Base-by-base conservation (phyloP, 257 asterid genomes). In the Jacaranda copaia region DNA sequence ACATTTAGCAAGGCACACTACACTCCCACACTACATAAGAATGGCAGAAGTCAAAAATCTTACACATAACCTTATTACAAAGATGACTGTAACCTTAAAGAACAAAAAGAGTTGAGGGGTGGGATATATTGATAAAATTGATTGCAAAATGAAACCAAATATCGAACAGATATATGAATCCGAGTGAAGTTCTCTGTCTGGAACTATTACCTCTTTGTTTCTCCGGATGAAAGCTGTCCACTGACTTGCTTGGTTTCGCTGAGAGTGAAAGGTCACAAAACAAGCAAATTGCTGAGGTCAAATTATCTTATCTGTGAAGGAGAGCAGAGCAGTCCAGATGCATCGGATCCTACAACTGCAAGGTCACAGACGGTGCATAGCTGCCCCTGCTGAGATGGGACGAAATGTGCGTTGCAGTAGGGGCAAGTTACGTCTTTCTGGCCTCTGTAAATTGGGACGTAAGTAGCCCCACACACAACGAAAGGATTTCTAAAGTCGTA, bases 401-500 rank as follows among this genome's bases (percentile, higher is more conserved):
- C 94, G 38, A 89, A 93, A 76, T 87, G 96, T 2, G 94, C 72
- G 46, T 81, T 40, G 77, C 98, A 93, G 74, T 91, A 93, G 3
- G 98, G 96, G 82, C 98, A 93, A 43, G 87, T 81, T 38, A 82
- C 89, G 48, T 93, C 96, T 80, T 77, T 91, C 84, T 93, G 98
- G 38, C 98, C 98, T 14, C 92, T 79, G 77, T 91, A 93, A 70
- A 93, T 93, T 1, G 97, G 98, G 40, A 87, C 88, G 62, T 91
- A 88, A 0, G 97, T 90, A 42, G 96, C 96, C 65, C 97, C 98
- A 76, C 98, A 93, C 8, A 90, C 82, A 5, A 93, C 96, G 38
- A 93, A 93, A 11, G 98, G 97, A 58, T 93, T 93, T 81, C 98
- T 86, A 68, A 93, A 91, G 68, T 93, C 98, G 16, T 91, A 93